phyloP scores from a whole-genome alignment of 306 rosid genomes.

The Castanopsis chinensis region DNA sequence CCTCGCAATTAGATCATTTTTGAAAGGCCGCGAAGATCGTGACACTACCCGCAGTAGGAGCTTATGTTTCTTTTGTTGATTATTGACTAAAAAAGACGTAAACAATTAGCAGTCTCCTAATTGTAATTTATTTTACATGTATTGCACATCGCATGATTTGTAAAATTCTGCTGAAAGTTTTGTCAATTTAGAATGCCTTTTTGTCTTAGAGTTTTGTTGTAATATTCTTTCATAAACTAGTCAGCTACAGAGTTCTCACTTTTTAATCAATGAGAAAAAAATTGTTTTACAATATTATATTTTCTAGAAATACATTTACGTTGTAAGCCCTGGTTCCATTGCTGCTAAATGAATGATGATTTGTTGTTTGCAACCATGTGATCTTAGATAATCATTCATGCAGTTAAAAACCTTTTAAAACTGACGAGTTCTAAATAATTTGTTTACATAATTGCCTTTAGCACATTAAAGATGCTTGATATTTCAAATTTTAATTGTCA shows the following conservation, averaged over 20 bases:
- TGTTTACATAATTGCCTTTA: no score
- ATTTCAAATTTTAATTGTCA: no score
- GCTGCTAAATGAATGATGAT: neutral
- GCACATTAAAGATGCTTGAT: no score
- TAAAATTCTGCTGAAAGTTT: slow-evolving; percentile 29
- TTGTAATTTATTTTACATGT: slow-evolving; percentile 11
- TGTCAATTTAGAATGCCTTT: slow-evolving; percentile 25
- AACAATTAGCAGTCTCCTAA: slow-evolving; percentile 10
- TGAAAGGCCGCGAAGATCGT: slow-evolving; percentile 73
- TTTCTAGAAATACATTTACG: neutral
- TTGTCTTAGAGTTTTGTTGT: slow-evolving; percentile 23
- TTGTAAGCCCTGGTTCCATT: neutral
- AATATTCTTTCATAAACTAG: slow-evolving; percentile 27
- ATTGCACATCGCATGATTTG: slow-evolving; percentile 7
- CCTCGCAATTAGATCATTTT: slow-evolving; percentile 78
- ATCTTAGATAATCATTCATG: no score
- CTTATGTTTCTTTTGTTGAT: slow-evolving; percentile 55
- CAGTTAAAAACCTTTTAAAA: no score
- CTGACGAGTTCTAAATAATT: no score
- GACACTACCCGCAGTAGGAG: slow-evolving; percentile 52
- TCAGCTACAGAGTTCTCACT: neutral
- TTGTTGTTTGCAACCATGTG: neutral
- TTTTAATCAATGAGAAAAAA: neutral
- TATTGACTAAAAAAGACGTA: slow-evolving; percentile 21
- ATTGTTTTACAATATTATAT: neutral